Evolutionary conservation across 345 rosid species (phyloP).

Genomic region (Odontarrhena argentea): DNA sequence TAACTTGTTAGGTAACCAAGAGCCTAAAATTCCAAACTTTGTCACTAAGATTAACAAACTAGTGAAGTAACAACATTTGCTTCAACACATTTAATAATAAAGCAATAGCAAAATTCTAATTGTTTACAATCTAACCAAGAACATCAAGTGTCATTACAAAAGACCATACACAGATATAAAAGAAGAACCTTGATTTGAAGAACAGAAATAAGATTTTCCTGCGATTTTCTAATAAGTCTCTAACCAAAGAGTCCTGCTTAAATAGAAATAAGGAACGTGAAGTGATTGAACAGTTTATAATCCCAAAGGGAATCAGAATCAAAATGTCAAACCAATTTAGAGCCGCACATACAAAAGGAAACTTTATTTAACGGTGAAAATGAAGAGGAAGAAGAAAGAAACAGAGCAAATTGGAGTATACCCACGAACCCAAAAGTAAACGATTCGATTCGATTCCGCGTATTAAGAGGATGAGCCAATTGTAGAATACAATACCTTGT

Average conservation of each 20-base stretch:
- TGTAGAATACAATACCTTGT: slow-evolving; percentile 36
- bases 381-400: slow-evolving; percentile 1
- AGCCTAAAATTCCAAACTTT: slow-evolving; percentile 2
- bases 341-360: slow-evolving; percentile 11
- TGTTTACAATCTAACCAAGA: background rate
- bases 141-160: too few relatives aligned
- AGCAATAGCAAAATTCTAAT: background rate
- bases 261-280: slow-evolving; percentile 22
- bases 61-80: background rate
- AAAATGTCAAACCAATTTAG: slow-evolving; percentile 19
- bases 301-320: slow-evolving; percentile 39
- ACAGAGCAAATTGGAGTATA: slow-evolving; percentile 10
- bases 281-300: slow-evolving; percentile 2
- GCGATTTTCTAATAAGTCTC: slow-evolving; percentile 16
- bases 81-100: background rate
- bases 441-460: slow-evolving; percentile 43
- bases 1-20: background rate
- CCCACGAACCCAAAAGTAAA: slow-evolving; percentile 14
- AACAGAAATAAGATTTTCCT: slow-evolving; percentile 3
- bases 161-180: background rate
- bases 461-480: slow-evolving; percentile 18
- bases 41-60: background rate
- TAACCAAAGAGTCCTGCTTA: slow-evolving; percentile 10
- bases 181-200: background rate
- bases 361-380: slow-evolving; percentile 14